Evolutionary conservation across 164 flowering plant species (phyloP).

Genomic region (Stephania japonica): DNA sequence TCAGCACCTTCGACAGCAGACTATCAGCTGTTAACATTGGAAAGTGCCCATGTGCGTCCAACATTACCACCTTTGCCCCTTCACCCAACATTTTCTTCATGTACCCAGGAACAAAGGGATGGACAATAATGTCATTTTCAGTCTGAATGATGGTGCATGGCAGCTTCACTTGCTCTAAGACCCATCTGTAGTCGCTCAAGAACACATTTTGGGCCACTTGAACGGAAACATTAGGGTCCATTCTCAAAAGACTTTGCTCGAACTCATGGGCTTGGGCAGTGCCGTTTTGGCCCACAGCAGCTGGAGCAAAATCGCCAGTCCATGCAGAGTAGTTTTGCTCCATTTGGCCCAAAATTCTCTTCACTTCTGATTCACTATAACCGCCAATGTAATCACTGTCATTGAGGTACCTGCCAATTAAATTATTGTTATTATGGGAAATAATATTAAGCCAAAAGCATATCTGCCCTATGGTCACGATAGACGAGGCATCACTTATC

Average conservation of each 20-base stretch:
- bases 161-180: not conserved
- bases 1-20: not conserved
- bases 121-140: not conserved
- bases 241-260: not conserved
- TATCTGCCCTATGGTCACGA: too few relatives aligned
- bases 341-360: not conserved
- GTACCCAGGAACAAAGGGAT: not conserved
- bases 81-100: not conserved
- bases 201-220: not conserved
- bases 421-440: too few relatives aligned
- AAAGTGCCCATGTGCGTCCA: not conserved
- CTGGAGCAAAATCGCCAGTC: not conserved
- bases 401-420: not conserved
- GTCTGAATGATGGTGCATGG: not conserved
- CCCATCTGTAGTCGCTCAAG: not conserved
- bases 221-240: not conserved
- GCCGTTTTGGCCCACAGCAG: not conserved
- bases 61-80: not conserved
- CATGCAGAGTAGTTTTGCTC: not conserved
- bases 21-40: not conserved
- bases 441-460: too few relatives aligned
- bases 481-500: too few relatives aligned
- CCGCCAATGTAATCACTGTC: not conserved
- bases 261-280: not conserved
- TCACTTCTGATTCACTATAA: not conserved